phyloP scores from a whole-genome alignment of 176 grass and related monocot species.

The Oryza nivara region DNA sequence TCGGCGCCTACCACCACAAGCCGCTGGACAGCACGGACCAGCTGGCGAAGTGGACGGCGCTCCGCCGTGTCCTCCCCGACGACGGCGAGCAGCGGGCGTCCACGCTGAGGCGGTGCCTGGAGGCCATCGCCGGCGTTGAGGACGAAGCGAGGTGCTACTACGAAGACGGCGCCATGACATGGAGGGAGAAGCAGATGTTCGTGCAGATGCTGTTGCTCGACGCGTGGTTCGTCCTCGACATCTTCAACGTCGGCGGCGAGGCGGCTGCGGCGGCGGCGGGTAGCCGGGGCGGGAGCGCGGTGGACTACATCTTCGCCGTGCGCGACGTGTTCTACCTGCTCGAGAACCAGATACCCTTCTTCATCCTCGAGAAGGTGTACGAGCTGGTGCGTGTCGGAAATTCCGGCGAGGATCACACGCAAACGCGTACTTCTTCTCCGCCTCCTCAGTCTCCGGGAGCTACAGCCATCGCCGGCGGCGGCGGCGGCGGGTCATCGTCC shows the following conservation, averaged over 20 bases:
- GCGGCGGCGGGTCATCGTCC: too few relatives aligned
- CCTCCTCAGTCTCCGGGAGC: too few relatives aligned
- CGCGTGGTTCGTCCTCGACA: not conserved
- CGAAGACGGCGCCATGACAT: not conserved
- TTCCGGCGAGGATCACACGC: not conserved
- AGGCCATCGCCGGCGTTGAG: not conserved
- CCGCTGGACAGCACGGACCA: not conserved
- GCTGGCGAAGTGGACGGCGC: not conserved
- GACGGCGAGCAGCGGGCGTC: not conserved
- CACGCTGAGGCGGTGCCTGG: not conserved
- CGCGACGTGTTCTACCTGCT: slow-evolving; percentile 3
- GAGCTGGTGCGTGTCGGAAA: not conserved
- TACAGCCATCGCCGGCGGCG: too few relatives aligned
- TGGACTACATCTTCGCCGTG: not conserved
- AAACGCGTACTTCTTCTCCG: too few relatives aligned
- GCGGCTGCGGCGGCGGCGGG: not conserved
- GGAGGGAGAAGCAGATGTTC: not conserved
- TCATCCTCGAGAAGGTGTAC: not conserved
- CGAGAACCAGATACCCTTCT: not conserved
- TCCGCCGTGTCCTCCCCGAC: not conserved
- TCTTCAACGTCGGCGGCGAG: not conserved
- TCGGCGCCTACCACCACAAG: not conserved
- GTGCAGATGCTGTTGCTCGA: not conserved
- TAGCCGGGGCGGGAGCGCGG: not conserved
- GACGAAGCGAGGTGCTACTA: not conserved